Evolutionary conservation across 306 rosid species (phyloP).

Genomic region (Rosa rugosa): DNA sequence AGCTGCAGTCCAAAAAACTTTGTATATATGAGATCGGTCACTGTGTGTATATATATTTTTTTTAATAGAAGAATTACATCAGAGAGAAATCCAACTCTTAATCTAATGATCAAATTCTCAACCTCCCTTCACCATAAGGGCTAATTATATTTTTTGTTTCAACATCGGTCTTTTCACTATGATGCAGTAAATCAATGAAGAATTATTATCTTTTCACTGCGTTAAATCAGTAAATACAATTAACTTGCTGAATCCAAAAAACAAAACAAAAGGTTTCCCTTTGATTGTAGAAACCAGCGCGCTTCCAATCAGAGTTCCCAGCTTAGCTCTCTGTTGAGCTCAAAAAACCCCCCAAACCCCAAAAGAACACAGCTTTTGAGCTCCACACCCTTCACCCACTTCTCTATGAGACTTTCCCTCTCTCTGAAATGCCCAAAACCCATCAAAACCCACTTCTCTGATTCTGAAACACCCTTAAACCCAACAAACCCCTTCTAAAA

Average conservation of each 20-base stretch:
- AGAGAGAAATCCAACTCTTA: no score
- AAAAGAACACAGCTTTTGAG: neutral
- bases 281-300: neutral
- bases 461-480: neutral
- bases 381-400: neutral
- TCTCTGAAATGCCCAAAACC: neutral
- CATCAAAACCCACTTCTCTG: neutral
- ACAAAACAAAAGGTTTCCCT: neutral
- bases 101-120: no score
- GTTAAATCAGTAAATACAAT: neutral
- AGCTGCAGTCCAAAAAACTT: no score
- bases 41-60: no score
- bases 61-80: no score
- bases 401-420: neutral
- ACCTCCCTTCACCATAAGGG: no score
- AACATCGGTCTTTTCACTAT: no score
- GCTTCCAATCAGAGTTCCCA: neutral
- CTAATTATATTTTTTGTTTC: no score
- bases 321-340: constrained; percentile 1
- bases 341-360: neutral
- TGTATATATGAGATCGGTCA: no score
- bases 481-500: constrained; percentile 5
- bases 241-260: neutral
- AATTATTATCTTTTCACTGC: no score
- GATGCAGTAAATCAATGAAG: no score